Conservation (phyloP, 1,284 basidiomycete species). For the Puccinia brachypodii region DNA sequence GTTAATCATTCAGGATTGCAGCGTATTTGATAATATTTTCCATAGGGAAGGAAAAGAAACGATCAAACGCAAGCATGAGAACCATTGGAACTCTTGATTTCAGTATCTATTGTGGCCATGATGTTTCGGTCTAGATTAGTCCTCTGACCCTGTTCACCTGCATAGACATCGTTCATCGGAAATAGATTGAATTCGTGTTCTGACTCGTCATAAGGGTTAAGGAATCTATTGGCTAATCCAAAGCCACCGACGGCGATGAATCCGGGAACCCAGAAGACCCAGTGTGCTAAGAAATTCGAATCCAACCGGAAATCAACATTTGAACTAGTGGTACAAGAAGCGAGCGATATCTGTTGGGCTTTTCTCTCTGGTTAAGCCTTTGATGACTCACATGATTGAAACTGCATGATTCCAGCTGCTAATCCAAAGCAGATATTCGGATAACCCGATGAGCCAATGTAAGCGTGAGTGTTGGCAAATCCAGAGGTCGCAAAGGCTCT, state of each 20-base stretch:
- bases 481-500: slow-evolving; percentile 37
- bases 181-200: not conserved
- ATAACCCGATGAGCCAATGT: slow-evolving; percentile 36
- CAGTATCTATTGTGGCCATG: not conserved
- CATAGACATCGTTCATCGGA: not conserved
- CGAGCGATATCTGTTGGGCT: not conserved
- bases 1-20: not conserved
- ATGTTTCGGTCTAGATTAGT: not conserved
- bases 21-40: not conserved
- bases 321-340: not conserved
- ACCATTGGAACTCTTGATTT: not conserved
- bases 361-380: not conserved
- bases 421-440: slow-evolving; percentile 42
- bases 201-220: slow-evolving; percentile 20
- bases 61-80: slow-evolving; percentile 1
- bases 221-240: slow-evolving; percentile 12
- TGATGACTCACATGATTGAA: slow-evolving; percentile 38
- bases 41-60: not conserved
- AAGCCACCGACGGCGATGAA: slow-evolving; percentile 23
- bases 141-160: not conserved
- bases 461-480: slow-evolving; percentile 22
- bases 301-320: not conserved
- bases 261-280: slow-evolving; percentile 39
- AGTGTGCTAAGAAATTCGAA: slow-evolving; percentile 27
- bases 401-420: slow-evolving; percentile 33